Conservation (phyloP, 805 yeast genomes). For the Starmerella riodocensis region DNA sequence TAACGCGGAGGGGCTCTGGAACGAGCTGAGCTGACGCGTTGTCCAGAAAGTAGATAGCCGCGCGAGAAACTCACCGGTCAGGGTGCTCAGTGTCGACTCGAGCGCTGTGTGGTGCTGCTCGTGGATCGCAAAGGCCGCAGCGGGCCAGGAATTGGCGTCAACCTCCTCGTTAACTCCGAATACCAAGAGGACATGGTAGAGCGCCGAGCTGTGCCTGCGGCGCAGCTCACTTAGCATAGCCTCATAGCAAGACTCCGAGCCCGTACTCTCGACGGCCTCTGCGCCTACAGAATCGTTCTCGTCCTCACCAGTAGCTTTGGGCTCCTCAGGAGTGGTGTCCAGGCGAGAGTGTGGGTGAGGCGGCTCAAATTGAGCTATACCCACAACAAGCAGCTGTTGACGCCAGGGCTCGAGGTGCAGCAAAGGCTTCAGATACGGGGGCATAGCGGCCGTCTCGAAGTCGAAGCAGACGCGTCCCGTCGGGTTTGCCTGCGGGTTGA, state of each 20-base stretch:
- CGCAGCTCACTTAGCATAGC: conserved; percentile 32
- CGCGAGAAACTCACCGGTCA: conserved; percentile 49
- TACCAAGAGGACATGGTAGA: conserved; percentile 41
- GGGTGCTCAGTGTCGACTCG: conserved; percentile 62
- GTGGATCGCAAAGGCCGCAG: conserved; percentile 20
- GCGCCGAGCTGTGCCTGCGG: conserved; percentile 37
- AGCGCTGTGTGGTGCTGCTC: conserved; percentile 28
- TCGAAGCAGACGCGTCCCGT: conserved; percentile 58
- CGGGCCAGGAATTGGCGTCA: conserved; percentile 7
- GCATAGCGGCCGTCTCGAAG: conserved; percentile 35
- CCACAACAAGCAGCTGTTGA: conserved; percentile 46
- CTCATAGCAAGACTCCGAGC: no score
- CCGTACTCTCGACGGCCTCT: no score
- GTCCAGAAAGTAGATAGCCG: conserved; percentile 53
- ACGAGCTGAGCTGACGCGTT: conserved; percentile 63
- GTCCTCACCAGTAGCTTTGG: conserved; percentile 16
- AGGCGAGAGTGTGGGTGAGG: no score
- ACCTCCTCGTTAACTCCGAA: conserved; percentile 31
- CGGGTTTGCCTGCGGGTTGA: conserved; percentile 80
- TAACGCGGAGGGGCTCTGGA: conserved; percentile 48
- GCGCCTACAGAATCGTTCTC: no score
- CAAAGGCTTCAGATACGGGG: conserved; percentile 48
- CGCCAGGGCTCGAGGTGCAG: conserved; percentile 86
- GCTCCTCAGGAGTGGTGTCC: no score
- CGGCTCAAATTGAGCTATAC: conserved; percentile 32